A percentile compares a stretch with the other conserved stretches of the same genome.
Conservation (phyloP, 2,329 filamentous ascomycete species). For the Aspergillus sp. region DNA sequence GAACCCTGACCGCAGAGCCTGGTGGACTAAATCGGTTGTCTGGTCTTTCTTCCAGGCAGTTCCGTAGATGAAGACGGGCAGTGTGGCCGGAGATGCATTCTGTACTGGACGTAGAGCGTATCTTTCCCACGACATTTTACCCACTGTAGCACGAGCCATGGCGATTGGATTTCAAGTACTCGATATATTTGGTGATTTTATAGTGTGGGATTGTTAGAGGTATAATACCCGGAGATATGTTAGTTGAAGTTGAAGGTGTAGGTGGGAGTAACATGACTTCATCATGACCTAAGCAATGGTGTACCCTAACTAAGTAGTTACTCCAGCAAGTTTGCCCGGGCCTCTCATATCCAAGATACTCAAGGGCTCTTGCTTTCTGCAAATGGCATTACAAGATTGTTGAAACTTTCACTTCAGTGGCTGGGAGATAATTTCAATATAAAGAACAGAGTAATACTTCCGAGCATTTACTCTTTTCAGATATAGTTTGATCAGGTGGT, state of each 20-base stretch:
- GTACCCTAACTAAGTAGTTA: no score
- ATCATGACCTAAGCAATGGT: background rate
- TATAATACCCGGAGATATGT: no score
- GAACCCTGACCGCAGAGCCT: slow-evolving; percentile 62
- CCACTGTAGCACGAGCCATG: slow-evolving; percentile 16
- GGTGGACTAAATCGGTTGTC: slow-evolving; percentile 59
- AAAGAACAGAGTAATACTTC: no score
- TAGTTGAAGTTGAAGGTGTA: background rate
- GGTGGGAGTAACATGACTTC: background rate
- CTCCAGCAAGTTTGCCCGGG: no score
- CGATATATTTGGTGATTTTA: background rate
- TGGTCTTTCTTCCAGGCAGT: slow-evolving; percentile 77
- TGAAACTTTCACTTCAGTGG: no score
- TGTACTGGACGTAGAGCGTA: slow-evolving; percentile 20
- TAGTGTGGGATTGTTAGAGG: background rate
- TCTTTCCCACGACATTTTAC: slow-evolving; percentile 25
- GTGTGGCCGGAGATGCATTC: slow-evolving; percentile 16
- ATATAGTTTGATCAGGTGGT: no score
- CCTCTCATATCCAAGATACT: no score
- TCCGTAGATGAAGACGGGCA: slow-evolving; percentile 58
- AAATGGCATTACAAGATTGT: no score
- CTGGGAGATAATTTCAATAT: no score
- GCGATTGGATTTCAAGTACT: background rate
- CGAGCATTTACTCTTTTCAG: no score
- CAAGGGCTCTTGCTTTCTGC: no score